These are phyloP conservation scores for Fibroporia radiculosa DNA, from an alignment of 768 basidiomycete species.

Conservation along the genomic window DNA sequence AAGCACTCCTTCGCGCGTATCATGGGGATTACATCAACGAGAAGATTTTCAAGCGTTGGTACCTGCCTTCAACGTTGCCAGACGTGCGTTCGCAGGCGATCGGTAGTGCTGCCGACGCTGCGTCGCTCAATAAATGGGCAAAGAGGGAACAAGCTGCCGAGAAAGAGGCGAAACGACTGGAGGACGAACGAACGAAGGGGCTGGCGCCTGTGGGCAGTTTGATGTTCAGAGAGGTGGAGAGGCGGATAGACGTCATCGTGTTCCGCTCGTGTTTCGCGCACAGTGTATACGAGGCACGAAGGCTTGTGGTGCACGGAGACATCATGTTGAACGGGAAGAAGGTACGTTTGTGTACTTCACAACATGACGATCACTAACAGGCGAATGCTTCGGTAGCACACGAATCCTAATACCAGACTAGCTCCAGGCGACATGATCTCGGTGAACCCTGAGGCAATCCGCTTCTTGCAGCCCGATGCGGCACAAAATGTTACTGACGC, in stretches of 20 bases:
- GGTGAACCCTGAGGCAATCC: slow-evolving; percentile 74
- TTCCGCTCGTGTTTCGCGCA: slow-evolving; percentile 85
- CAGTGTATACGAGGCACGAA: slow-evolving; percentile 85
- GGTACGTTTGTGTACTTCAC: slow-evolving; percentile 38
- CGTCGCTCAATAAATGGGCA: slow-evolving; percentile 50
- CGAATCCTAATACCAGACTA: slow-evolving; percentile 77
- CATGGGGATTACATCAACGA: slow-evolving; percentile 94
- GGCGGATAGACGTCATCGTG: slow-evolving; percentile 86
- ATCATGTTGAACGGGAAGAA: slow-evolving; percentile 86
- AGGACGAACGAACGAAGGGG: slow-evolving; percentile 47
- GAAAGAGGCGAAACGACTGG: slow-evolving; percentile 36
- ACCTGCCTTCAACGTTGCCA: slow-evolving; percentile 79
- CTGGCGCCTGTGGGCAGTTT: slow-evolving; percentile 89
- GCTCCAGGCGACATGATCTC: slow-evolving; percentile 94
- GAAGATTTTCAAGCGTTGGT: slow-evolving; percentile 92
- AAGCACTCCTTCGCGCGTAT: slow-evolving; percentile 83
- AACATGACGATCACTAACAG: neutral
- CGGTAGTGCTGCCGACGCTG: slow-evolving; percentile 35
- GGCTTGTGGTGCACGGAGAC: slow-evolving; percentile 79
- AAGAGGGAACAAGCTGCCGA: slow-evolving; percentile 36
- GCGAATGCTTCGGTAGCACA: slow-evolving; percentile 45
- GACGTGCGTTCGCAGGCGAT: slow-evolving; percentile 65
- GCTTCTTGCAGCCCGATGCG: slow-evolving; percentile 47
- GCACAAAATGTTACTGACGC: slow-evolving; percentile 8
- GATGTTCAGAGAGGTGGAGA: slow-evolving; percentile 94